Percentiles rank a stretch among this genome's conserved stretches.
Conservation (phyloP, 208 protist species). For the Crithidia thermophila region DNA sequence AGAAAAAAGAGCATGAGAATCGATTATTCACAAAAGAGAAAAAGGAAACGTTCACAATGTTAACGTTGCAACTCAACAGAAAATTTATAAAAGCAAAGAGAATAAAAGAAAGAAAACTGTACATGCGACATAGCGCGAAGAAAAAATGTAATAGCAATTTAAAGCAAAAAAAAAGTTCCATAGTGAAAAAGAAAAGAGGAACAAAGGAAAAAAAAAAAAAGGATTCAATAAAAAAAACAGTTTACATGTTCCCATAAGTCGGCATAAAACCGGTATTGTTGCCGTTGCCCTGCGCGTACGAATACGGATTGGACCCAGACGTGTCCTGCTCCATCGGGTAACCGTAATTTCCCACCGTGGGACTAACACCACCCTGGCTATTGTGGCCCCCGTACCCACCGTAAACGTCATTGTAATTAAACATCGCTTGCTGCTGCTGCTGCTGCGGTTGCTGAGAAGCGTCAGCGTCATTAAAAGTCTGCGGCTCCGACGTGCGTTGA, state of each 20-base stretch:
- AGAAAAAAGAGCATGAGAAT: no score
- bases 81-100: neutral
- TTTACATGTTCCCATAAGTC: neutral
- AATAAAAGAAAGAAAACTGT: no score
- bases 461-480: no score
- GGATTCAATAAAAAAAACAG: neutral
- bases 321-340: neutral
- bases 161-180: neutral
- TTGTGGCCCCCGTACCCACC: neutral
- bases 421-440: constrained; percentile 4
- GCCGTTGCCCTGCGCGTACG: neutral
- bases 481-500: no score
- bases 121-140: no score
- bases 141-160: neutral
- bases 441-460: neutral
- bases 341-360: no score
- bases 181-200: neutral
- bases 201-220: constrained; percentile 6
- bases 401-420: constrained; percentile 3
- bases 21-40: no score
- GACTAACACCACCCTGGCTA: no score
- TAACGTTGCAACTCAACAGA: no score
- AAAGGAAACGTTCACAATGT: no score
- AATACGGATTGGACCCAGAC: neutral
- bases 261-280: neutral